phyloP scores from a whole-genome alignment of 2,329 filamentous ascomycete species.

The Camillea tinctor region DNA sequence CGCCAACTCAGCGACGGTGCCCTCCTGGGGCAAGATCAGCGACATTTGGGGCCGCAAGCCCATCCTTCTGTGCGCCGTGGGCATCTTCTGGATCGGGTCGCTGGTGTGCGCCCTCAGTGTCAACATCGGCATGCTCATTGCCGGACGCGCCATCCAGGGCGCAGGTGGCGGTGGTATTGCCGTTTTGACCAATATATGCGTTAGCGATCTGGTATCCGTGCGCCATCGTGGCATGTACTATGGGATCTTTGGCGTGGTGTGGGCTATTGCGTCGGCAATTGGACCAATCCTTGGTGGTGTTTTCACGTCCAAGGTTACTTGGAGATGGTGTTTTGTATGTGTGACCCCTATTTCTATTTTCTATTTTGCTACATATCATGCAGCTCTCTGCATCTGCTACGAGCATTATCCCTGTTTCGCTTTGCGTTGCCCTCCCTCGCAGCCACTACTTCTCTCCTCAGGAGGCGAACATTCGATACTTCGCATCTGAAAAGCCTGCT shows the following conservation, averaged over 20 bases:
- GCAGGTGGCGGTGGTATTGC: slow-evolving; percentile 56
- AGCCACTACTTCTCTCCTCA: too few species aligned
- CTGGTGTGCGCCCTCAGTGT: slow-evolving; percentile 51
- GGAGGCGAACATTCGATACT: too few species aligned
- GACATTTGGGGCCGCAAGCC: slow-evolving; percentile 61
- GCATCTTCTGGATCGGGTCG: slow-evolving; percentile 54
- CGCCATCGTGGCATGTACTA: slow-evolving; percentile 52
- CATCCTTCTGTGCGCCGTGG: slow-evolving; percentile 49
- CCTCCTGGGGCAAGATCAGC: slow-evolving; percentile 66
- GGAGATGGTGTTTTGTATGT: slow-evolving; percentile 62
- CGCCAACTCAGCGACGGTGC: slow-evolving; percentile 63
- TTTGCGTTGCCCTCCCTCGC: background rate
- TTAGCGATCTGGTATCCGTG: slow-evolving; percentile 56
- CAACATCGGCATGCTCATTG: slow-evolving; percentile 53
- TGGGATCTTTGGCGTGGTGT: slow-evolving; percentile 53
- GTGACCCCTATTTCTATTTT: background rate
- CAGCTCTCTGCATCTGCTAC: too few species aligned
- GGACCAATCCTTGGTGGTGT: slow-evolving; percentile 68
- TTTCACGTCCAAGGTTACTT: slow-evolving; percentile 60
- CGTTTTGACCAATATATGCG: slow-evolving; percentile 59
- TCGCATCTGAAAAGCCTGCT: too few species aligned
- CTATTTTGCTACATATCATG: too few species aligned
- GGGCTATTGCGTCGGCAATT: slow-evolving; percentile 64
- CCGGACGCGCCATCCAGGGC: slow-evolving; percentile 55
- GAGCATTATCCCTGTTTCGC: too few species aligned